These are phyloP conservation scores for Cytospora leucostoma DNA, from an alignment of 2,329 filamentous ascomycete genomes.

Conservation along the genomic window DNA sequence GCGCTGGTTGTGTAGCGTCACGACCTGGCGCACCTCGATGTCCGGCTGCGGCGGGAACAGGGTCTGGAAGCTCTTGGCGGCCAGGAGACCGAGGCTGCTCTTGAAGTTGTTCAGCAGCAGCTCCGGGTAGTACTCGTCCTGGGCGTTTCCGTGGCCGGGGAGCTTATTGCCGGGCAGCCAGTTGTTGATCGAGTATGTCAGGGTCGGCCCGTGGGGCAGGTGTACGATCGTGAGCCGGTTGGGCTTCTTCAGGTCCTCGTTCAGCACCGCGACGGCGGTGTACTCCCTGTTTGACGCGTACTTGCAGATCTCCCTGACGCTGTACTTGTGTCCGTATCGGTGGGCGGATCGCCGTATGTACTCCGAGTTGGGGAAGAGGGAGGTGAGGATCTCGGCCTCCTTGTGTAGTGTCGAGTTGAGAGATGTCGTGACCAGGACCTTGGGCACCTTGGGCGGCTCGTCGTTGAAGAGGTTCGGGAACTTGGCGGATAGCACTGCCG, in stretches of 20 bases:
- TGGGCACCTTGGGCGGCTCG: slow-evolving; percentile 64
- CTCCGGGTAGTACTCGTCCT: slow-evolving; percentile 80
- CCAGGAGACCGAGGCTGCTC: slow-evolving; percentile 85
- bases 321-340: slow-evolving; percentile 86
- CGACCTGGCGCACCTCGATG: slow-evolving; percentile 81
- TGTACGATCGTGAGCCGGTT: slow-evolving; percentile 51
- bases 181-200: slow-evolving; percentile 88
- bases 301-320: slow-evolving; percentile 82
- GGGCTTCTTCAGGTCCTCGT: slow-evolving; percentile 86
- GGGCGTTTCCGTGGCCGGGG: slow-evolving; percentile 84
- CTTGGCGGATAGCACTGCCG: slow-evolving; percentile 59
- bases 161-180: slow-evolving; percentile 88
- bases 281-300: slow-evolving; percentile 83
- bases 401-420: slow-evolving; percentile 86
- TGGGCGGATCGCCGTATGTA: slow-evolving; percentile 88
- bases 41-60: slow-evolving; percentile 82
- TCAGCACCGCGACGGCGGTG: slow-evolving; percentile 80
- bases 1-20: slow-evolving; percentile 91
- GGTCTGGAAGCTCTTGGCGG: slow-evolving; percentile 79
- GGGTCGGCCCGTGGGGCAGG: slow-evolving; percentile 77
- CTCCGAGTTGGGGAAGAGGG: slow-evolving; percentile 80
- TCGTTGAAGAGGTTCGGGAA: slow-evolving; percentile 65
- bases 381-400: slow-evolving; percentile 75
- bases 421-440: slow-evolving; percentile 89
- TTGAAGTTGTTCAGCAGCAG: slow-evolving; percentile 92